These are phyloP conservation scores for Chondrostereum purpureum DNA, from an alignment of 1,284 basidiomycete species.

Conservation along the genomic window DNA sequence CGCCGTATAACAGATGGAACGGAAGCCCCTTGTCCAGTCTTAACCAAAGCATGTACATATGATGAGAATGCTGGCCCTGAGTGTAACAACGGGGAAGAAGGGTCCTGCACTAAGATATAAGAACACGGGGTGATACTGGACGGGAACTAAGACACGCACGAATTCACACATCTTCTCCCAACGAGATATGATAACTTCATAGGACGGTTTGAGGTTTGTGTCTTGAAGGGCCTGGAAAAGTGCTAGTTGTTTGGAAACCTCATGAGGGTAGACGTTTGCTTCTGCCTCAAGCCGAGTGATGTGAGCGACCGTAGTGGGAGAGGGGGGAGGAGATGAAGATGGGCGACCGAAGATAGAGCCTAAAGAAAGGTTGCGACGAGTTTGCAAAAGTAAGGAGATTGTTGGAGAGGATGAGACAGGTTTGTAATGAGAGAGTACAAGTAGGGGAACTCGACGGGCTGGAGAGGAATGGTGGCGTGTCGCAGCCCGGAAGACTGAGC, in stretches of 20 bases:
- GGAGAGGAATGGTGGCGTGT: too few species aligned
- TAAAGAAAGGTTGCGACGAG: slow-evolving; percentile 34
- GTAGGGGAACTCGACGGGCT: too few species aligned
- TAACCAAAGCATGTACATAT: slow-evolving; percentile 63
- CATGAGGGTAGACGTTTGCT: slow-evolving; percentile 63
- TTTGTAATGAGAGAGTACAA: too few species aligned
- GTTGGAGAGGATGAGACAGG: too few species aligned
- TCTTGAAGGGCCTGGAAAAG: slow-evolving; percentile 62
- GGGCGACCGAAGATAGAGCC: slow-evolving; percentile 47
- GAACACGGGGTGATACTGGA: slow-evolving; percentile 10
- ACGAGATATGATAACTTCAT: slow-evolving; percentile 64
- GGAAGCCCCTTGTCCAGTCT: slow-evolving; percentile 49
- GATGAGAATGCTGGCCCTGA: slow-evolving; percentile 66
- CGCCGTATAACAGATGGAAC: slow-evolving; percentile 59
- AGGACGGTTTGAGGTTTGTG: slow-evolving; percentile 58
- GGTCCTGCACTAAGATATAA: slow-evolving; percentile 38
- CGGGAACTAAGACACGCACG: slow-evolving; percentile 38
- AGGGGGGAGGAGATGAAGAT: slow-evolving; percentile 43
- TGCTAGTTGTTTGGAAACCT: slow-evolving; percentile 60
- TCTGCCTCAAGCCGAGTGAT: slow-evolving; percentile 69
- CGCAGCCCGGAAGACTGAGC: too few species aligned
- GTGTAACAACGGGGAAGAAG: slow-evolving; percentile 55
- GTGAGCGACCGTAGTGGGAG: slow-evolving; percentile 59
- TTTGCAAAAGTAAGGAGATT: slow-evolving; percentile 8
- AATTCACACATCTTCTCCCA: slow-evolving; percentile 80